Evolutionary conservation across 495 filamentous ascomycete genomes (phyloP).

Genomic region (Neurospora sp.): DNA sequence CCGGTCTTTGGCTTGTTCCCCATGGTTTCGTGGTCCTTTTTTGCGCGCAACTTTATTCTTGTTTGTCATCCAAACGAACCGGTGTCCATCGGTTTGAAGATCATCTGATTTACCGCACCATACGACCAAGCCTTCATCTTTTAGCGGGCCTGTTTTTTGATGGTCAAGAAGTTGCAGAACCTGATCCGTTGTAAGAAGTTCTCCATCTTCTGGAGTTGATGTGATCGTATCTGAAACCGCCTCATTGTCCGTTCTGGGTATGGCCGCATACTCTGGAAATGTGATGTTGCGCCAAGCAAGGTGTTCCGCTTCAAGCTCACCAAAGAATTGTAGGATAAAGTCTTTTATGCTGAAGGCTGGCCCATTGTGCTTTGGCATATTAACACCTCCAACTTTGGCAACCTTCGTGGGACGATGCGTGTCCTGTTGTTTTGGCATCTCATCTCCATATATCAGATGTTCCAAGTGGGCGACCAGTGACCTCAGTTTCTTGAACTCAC

Average conservation of each 20-base stretch:
- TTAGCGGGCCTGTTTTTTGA: background rate
- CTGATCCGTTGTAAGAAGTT: background rate
- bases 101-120: background rate
- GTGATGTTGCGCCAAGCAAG: background rate
- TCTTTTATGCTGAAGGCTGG: background rate
- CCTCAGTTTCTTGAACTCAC: background rate
- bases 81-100: background rate
- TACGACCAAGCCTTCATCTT: background rate
- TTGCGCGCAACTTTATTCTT: background rate
- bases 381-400: background rate
- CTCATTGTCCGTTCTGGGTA: background rate
- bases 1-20: background rate
- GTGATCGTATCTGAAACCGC: background rate
- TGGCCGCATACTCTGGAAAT: background rate
- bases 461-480: background rate
- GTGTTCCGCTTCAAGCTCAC: background rate
- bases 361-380: background rate
- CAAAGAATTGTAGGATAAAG: background rate
- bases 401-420: background rate
- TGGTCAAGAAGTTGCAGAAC: background rate
- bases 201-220: background rate
- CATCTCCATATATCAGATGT: background rate
- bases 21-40: background rate
- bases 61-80: background rate
- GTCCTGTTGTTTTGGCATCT: background rate